Percentiles rank a stretch among this genome's conserved stretches.
phyloP scores from a whole-genome alignment of 2,329 filamentous ascomycete genomes.

The Fusarium sp. region DNA sequence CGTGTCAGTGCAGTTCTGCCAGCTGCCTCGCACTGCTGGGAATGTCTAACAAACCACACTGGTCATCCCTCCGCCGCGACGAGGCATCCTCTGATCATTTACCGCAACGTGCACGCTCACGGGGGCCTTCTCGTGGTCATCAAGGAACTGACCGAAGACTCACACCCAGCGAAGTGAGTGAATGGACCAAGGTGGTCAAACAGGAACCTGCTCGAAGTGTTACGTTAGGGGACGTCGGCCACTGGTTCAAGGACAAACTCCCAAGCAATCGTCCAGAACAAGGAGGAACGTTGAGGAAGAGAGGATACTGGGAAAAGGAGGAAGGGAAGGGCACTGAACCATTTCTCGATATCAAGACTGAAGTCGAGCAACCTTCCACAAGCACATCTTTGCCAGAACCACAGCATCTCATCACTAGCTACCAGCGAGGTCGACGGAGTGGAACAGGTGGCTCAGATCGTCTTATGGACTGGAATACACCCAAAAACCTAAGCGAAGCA shows the following conservation, averaged over 20 bases:
- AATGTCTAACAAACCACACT: conserved; percentile 25
- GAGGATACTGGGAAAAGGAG: conserved; percentile 50
- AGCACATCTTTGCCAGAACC: conserved; percentile 1
- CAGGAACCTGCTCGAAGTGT: conserved; percentile 20
- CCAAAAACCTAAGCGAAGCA: conserved; percentile 47
- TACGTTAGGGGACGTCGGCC: conserved; percentile 50
- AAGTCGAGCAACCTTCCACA: neutral
- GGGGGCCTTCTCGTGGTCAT: neutral
- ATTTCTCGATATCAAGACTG: neutral
- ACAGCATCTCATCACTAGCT: conserved; percentile 31
- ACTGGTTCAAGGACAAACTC: conserved; percentile 63
- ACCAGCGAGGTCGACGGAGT: conserved; percentile 31
- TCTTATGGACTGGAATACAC: conserved; percentile 56
- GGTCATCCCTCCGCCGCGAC: conserved; percentile 21
- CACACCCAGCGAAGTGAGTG: conserved; percentile 47
- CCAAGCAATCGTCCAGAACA: conserved; percentile 66
- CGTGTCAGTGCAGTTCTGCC: neutral
- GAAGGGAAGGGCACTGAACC: conserved; percentile 16
- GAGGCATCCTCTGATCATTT: neutral
- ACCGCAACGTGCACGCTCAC: neutral
- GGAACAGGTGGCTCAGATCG: conserved; percentile 51
- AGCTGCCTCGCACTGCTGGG: neutral
- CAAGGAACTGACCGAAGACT: conserved; percentile 13
- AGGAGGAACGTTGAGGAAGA: conserved; percentile 62
- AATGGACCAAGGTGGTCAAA: conserved; percentile 60